These are phyloP conservation scores for Saccharomycopsis fibuligera DNA, from an alignment of 805 yeast species.

Conservation along the genomic window DNA sequence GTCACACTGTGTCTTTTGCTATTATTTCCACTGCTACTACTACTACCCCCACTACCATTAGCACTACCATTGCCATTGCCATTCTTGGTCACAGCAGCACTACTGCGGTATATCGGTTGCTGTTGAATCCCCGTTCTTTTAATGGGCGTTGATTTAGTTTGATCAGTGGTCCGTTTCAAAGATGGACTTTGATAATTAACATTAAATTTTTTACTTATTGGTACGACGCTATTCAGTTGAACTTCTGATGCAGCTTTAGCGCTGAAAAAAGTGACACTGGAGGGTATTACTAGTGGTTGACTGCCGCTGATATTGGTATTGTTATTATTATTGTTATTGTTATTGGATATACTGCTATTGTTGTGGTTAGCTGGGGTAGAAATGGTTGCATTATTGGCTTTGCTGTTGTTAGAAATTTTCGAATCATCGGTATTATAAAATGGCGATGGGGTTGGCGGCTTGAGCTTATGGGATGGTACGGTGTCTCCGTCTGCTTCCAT, in stretches of 20 bases:
- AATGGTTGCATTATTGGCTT: background rate
- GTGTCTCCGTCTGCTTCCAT: conserved; percentile 2
- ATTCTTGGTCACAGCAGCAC: background rate
- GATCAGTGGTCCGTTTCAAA: conserved; percentile 54
- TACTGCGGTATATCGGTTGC: conserved; percentile 11
- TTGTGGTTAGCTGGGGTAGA: too few relatives aligned
- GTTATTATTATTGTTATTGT: background rate
- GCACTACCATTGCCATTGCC: too few relatives aligned
- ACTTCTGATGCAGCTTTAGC: conserved; percentile 59
- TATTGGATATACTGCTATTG: background rate
- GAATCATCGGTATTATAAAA: background rate
- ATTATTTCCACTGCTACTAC: too few relatives aligned
- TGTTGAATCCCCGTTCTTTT: conserved; percentile 32
- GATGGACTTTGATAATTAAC: conserved; percentile 51
- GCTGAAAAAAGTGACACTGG: conserved; percentile 44
- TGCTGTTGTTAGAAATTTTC: background rate
- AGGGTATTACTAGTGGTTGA: conserved; percentile 25
- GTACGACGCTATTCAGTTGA: conserved; percentile 37
- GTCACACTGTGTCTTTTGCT: too few relatives aligned
- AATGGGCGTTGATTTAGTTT: conserved; percentile 58
- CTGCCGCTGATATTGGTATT: conserved; percentile 24
- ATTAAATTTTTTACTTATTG: conserved; percentile 40
- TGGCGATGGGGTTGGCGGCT: background rate
- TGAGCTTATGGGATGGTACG: background rate
- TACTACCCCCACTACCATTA: too few relatives aligned